Evolutionary conservation across 345 rosid genomes (phyloP).

Genomic region (Eucalyptus microcorys): DNA sequence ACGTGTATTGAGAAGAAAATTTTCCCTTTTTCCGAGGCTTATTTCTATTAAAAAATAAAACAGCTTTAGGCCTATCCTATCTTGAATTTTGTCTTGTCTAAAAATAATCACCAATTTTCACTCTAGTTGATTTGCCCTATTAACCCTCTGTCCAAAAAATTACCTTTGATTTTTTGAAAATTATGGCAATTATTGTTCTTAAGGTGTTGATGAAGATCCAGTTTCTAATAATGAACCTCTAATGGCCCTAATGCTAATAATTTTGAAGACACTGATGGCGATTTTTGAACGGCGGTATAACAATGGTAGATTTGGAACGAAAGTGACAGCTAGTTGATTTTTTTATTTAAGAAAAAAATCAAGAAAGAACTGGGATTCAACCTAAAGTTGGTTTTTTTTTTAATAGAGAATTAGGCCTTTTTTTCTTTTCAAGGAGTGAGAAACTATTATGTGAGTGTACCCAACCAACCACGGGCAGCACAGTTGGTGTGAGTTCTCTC

Average conservation of each 20-base stretch:
- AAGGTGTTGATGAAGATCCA: neutral
- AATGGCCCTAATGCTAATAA: neutral
- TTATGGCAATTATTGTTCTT: neutral
- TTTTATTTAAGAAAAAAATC: neutral
- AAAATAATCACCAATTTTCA: neutral
- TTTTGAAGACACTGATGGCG: neutral
- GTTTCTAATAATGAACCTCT: rapidly evolving
- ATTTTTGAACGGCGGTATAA: neutral
- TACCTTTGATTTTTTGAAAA: neutral
- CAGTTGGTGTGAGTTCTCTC: too few relatives aligned
- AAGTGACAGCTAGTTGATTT: neutral
- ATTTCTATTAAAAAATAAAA: neutral
- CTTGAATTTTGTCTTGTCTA: neutral
- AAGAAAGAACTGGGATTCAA: neutral
- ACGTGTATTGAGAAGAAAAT: neutral
- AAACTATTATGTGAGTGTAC: neutral
- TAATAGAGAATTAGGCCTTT: neutral
- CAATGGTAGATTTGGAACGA: neutral
- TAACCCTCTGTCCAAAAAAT: neutral
- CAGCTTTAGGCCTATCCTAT: neutral
- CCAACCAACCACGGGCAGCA: too few relatives aligned
- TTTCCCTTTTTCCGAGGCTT: neutral
- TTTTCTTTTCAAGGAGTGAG: neutral
- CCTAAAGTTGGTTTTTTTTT: neutral
- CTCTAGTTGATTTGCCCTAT: neutral